These are phyloP conservation scores for Torulaspora gathmanii DNA, from an alignment of 805 yeast genomes.

Conservation along the genomic window DNA sequence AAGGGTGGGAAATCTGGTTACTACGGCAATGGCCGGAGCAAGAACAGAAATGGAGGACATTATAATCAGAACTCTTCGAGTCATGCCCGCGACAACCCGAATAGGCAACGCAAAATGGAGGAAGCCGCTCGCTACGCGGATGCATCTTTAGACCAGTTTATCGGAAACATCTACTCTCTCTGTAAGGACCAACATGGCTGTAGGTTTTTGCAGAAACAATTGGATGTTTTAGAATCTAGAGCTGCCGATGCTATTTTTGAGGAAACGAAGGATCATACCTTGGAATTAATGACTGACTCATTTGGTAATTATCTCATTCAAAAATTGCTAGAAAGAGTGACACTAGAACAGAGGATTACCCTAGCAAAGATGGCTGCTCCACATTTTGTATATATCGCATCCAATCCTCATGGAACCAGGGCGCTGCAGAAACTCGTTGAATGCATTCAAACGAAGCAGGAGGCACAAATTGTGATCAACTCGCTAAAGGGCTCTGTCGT, in stretches of 20 bases:
- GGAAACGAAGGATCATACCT: slow-evolving; percentile 71
- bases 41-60: slow-evolving; percentile 12
- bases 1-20: slow-evolving; percentile 21
- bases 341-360: slow-evolving; percentile 60
- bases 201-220: slow-evolving; percentile 80
- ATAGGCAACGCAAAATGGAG: slow-evolving; percentile 39
- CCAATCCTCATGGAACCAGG: slow-evolving; percentile 94
- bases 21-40: slow-evolving; percentile 13
- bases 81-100: slow-evolving; percentile 11
- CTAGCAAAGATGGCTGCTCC: slow-evolving; percentile 69
- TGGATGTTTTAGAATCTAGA: slow-evolving; percentile 57
- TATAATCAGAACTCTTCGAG: slow-evolving; percentile 8
- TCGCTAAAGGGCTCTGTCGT: slow-evolving; percentile 70
- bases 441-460: slow-evolving; percentile 66
- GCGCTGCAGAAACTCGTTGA: slow-evolving; percentile 92
- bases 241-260: slow-evolving; percentile 74
- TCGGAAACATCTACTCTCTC: slow-evolving; percentile 68
- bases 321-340: slow-evolving; percentile 75
- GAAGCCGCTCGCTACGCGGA: slow-evolving; percentile 67
- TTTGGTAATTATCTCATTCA: slow-evolving; percentile 96
- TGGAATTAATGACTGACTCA: slow-evolving; percentile 89
- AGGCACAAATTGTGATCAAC: slow-evolving; percentile 56
- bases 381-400: slow-evolving; percentile 71
- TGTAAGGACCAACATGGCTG: slow-evolving; percentile 98
- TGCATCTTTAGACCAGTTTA: slow-evolving; percentile 62